Evolutionary conservation across 2,329 filamentous ascomycete genomes (phyloP).

Genomic region (Pseudocercospora cruenta): DNA sequence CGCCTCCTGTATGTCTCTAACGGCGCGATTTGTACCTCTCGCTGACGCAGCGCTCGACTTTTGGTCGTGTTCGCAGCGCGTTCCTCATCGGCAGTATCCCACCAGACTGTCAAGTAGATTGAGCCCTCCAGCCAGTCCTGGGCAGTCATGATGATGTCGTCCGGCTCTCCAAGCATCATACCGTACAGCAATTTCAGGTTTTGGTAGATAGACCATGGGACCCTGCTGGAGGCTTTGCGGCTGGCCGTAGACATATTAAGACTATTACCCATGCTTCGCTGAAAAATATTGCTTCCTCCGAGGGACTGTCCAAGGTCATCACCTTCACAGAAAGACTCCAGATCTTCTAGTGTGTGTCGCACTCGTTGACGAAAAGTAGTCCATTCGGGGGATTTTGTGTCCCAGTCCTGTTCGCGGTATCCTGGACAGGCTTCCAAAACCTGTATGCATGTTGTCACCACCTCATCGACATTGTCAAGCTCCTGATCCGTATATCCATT

Average conservation of each 20-base stretch:
- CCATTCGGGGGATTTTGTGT: conserved; percentile 82
- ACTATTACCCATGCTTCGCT: conserved; percentile 37
- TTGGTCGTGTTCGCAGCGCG: conserved; percentile 49
- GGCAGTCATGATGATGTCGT: conserved; percentile 74
- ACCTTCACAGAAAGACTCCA: conserved; percentile 80
- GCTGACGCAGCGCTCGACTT: conserved; percentile 41
- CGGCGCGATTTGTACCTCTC: conserved; percentile 56
- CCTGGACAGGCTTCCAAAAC: conserved; percentile 76
- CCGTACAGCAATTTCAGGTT: conserved; percentile 79
- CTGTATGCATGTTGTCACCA: conserved; percentile 68
- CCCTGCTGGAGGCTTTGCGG: conserved; percentile 76
- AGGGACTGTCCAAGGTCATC: conserved; percentile 52
- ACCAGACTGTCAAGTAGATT: conserved; percentile 83
- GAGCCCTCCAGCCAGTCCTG: conserved; percentile 93
- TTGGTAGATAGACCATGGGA: conserved; percentile 90
- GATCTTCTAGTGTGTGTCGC: conserved; percentile 60
- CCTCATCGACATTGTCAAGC: conserved; percentile 70
- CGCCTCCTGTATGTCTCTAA: conserved; percentile 73
- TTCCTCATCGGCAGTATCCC: conserved; percentile 74
- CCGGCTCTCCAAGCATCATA: conserved; percentile 74
- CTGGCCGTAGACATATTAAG: conserved; percentile 69
- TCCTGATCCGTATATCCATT: conserved; percentile 75
- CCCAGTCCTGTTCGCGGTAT: conserved; percentile 70
- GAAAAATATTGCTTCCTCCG: conserved; percentile 41
- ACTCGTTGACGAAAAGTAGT: conserved; percentile 78